phyloP scores from a whole-genome alignment of 306 rosid species.

The Arachis hypogaea region DNA sequence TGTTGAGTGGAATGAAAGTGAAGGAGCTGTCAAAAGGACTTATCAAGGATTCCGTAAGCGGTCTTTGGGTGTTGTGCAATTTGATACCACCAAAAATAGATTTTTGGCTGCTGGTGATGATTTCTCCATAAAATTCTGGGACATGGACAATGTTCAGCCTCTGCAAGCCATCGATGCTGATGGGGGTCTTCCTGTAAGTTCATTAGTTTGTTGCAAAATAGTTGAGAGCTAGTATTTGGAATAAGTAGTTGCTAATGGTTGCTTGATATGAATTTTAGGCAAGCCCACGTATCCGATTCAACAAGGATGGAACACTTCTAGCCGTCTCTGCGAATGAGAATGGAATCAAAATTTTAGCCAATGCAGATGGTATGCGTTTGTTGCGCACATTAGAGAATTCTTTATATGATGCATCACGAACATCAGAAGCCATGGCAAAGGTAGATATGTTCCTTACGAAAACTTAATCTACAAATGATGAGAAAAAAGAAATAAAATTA shows the following conservation, averaged over 20 bases:
- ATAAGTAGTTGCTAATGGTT: conserved; percentile 40
- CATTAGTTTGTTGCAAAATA: conserved; percentile 31
- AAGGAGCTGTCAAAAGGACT: conserved; percentile 89
- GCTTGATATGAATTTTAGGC: conserved; percentile 59
- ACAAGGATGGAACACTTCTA: conserved; percentile 92
- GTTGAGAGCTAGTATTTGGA: neutral
- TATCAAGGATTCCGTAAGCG: conserved; percentile 96
- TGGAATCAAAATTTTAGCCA: conserved; percentile 87
- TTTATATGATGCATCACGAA: conserved; percentile 77
- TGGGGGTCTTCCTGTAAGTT: conserved; percentile 94
- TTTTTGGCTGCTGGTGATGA: conserved; percentile 97
- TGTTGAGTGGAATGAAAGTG: conserved; percentile 98
- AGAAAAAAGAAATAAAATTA: neutral
- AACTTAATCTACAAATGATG: neutral
- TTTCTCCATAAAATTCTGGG: conserved; percentile 96
- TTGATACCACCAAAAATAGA: conserved; percentile 87
- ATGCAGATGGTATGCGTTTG: conserved; percentile 65
- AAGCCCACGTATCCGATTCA: conserved; percentile 94
- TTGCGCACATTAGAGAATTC: conserved; percentile 72
- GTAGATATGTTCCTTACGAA: conserved; percentile 43
- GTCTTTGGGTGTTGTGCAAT: conserved; percentile 85
- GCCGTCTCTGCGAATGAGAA: conserved; percentile 92
- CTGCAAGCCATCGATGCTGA: conserved; percentile 86
- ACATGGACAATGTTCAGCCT: conserved; percentile 89
- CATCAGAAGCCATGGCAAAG: conserved; percentile 84